A percentile compares a stretch with the other conserved stretches of the same genome.
phyloP scores from a whole-genome alignment of 208 protist genomes.

The Acanthamoeba lenticulata region DNA sequence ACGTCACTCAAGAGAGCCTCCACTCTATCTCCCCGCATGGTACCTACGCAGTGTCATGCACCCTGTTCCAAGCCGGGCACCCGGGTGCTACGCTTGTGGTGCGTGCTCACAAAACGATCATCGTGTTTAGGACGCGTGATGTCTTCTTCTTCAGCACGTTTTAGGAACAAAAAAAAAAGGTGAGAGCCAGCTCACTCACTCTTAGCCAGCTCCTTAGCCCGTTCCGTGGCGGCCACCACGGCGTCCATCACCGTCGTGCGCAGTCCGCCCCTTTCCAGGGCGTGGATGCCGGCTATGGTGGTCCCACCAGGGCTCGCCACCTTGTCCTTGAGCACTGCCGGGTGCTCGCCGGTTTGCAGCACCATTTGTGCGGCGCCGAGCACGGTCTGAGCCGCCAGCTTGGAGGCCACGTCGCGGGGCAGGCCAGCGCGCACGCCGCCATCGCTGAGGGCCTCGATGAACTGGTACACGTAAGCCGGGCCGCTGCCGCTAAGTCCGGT shows the following conservation, averaged over 20 bases:
- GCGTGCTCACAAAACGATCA: no score
- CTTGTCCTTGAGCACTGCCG: constrained; percentile 90
- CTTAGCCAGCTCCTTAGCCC: constrained; percentile 90
- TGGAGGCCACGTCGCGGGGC: constrained; percentile 88
- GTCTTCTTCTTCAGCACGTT: no score
- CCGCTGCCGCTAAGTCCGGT: constrained; percentile 95
- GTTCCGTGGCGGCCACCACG: constrained; percentile 91
- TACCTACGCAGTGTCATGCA: no score
- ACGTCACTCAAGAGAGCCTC: no score
- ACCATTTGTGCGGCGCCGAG: constrained; percentile 93
- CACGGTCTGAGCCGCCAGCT: constrained; percentile 94
- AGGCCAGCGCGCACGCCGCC: constrained; percentile 93
- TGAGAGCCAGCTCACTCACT: not conserved
- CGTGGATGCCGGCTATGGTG: constrained; percentile 94
- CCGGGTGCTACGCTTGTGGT: no score
- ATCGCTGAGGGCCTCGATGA: constrained; percentile 97
- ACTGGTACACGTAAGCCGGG: constrained; percentile 95
- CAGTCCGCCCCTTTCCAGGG: constrained; percentile 92
- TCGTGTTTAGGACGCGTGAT: no score
- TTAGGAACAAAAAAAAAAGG: not conserved
- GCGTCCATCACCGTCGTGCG: constrained; percentile 93
- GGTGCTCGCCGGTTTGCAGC: constrained; percentile 86
- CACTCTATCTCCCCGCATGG: no score
- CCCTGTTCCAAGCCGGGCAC: no score
- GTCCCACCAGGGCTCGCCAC: constrained; percentile 95